Evolutionary conservation across 305 asterid species (phyloP).

Genomic region (Nicotiana rustica): DNA sequence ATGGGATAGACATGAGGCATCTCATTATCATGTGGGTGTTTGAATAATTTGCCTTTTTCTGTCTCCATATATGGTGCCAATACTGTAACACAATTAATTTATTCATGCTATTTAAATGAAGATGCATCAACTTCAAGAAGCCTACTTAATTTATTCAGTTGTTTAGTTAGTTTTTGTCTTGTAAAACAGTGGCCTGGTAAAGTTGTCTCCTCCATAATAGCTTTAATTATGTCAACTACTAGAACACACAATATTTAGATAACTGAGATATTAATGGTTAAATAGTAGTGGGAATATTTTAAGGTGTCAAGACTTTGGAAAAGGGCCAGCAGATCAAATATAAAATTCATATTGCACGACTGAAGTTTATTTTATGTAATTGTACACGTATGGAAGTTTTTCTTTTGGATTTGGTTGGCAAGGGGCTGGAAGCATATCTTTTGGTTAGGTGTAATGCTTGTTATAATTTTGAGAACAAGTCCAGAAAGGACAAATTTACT

Average conservation of each 20-base stretch:
- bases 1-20: slow-evolving; percentile 10
- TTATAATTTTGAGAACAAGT: background rate
- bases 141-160: slow-evolving; percentile 14
- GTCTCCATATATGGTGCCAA: slow-evolving; percentile 19
- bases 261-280: background rate
- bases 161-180: slow-evolving; percentile 20
- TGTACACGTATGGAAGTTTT: slow-evolving; percentile 22
- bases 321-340: background rate
- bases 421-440: background rate
- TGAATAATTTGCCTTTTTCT: background rate
- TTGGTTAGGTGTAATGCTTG: background rate
- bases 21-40: slow-evolving; percentile 18
- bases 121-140: slow-evolving; percentile 30
- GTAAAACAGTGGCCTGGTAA: slow-evolving; percentile 12
- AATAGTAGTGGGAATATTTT: slow-evolving; percentile 4
- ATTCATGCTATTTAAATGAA: slow-evolving; percentile 8
- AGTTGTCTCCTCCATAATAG: slow-evolving; percentile 28
- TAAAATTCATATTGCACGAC: slow-evolving; percentile 10
- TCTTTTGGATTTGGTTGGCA: slow-evolving; percentile 19
- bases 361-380: slow-evolving; percentile 8
- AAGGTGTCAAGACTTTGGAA: slow-evolving; percentile 12
- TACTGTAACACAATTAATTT: background rate
- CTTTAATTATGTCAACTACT: background rate
- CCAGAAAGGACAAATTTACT: slow-evolving; percentile 4
- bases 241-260: background rate